A percentile compares a stretch with the other conserved stretches of the same genome.
phyloP scores from a whole-genome alignment of 106 monocot genomes.

The Acanthochlamys bracteata region DNA sequence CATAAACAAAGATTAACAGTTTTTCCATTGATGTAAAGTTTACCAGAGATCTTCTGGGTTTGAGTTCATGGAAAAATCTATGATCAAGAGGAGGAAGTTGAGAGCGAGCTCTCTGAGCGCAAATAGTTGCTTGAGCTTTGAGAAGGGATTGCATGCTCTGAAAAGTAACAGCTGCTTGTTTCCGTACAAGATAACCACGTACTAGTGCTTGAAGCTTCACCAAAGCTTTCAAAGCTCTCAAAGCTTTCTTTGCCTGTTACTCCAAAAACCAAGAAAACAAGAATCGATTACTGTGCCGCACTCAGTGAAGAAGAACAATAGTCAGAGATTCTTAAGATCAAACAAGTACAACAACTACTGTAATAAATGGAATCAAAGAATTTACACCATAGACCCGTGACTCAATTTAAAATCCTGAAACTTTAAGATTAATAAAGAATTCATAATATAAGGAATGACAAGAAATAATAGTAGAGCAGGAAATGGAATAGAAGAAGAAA shows the following conservation, averaged over 20 bases:
- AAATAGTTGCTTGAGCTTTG: conserved; percentile 31
- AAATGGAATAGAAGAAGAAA: background rate
- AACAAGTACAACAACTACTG: background rate
- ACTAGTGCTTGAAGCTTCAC: conserved; percentile 85
- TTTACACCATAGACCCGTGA: background rate
- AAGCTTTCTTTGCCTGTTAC: conserved; percentile 74
- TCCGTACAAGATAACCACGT: conserved; percentile 76
- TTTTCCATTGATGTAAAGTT: background rate
- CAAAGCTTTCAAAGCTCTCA: conserved; percentile 62
- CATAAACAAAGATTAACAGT: background rate
- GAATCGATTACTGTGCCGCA: too few relatives aligned
- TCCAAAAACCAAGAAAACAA: too few relatives aligned
- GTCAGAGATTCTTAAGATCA: background rate
- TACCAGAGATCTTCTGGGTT: conserved; percentile 42
- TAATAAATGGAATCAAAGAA: background rate
- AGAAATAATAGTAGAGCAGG: background rate
- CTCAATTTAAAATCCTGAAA: background rate
- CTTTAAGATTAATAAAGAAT: background rate
- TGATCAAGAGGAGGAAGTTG: conserved; percentile 11
- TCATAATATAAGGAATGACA: background rate
- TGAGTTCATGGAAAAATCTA: conserved; percentile 19
- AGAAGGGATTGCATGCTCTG: conserved; percentile 57
- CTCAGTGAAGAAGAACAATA: background rate
- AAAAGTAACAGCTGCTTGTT: conserved; percentile 43
- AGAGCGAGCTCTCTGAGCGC: conserved; percentile 20